phyloP scores from a whole-genome alignment of 345 rosid species.

The Ceriops decandra region DNA sequence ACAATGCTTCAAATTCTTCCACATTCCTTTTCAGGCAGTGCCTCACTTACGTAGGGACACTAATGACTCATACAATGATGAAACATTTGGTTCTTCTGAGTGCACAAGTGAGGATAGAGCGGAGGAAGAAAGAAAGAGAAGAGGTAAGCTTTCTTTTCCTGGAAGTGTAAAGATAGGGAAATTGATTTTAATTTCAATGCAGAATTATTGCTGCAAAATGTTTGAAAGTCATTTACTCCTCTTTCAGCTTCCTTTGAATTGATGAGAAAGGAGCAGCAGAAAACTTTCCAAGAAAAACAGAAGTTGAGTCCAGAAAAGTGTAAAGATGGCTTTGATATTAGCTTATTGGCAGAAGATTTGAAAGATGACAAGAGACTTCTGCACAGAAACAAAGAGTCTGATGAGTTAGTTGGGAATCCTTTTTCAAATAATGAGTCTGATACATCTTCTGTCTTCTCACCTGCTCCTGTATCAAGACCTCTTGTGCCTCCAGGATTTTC shows the following conservation, averaged over 20 bases:
- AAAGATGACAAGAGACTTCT: conserved; percentile 51
- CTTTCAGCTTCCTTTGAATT: conserved; percentile 83
- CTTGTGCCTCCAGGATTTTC: conserved; percentile 97
- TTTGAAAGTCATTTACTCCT: conserved; percentile 19
- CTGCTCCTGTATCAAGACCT: conserved; percentile 68
- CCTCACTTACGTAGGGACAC: conserved; percentile 64
- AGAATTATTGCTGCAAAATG: background rate
- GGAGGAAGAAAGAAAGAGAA: conserved; percentile 94
- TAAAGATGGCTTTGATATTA: conserved; percentile 60
- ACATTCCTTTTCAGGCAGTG: conserved; percentile 52
- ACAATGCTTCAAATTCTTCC: background rate
- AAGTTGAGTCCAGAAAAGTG: conserved; percentile 52
- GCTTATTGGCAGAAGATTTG: conserved; percentile 54
- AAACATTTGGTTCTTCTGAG: conserved; percentile 92
- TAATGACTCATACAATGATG: conserved; percentile 74
- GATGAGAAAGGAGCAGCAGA: conserved; percentile 92
- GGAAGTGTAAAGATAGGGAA: conserved; percentile 4
- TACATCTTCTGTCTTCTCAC: conserved; percentile 38
- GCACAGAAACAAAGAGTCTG: conserved; percentile 34
- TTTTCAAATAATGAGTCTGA: conserved; percentile 30
- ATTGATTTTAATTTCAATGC: background rate
- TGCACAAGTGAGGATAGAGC: conserved; percentile 72
- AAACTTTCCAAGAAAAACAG: conserved; percentile 76
- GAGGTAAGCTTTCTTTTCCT: conserved; percentile 51
- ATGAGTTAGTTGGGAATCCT: conserved; percentile 33